Evolutionary conservation across 73 alveolate genomes (phyloP).

Genomic region (Paramecium tetraurelia): DNA sequence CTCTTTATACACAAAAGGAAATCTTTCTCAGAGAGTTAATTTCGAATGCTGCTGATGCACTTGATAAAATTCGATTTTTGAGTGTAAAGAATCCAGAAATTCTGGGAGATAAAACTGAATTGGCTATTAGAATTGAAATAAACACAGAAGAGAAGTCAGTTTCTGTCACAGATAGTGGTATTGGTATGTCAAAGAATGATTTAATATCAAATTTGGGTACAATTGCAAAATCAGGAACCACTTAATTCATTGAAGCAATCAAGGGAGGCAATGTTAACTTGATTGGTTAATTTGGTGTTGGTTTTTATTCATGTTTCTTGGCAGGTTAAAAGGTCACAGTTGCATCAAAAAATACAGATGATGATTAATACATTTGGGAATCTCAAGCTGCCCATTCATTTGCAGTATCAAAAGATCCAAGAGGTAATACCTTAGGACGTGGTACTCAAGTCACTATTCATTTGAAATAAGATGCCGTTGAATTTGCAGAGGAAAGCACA

Average conservation of each 20-base stretch:
- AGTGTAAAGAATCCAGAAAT: constrained; percentile 91
- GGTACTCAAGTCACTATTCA: constrained; percentile 98
- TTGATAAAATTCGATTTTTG: constrained; percentile 96
- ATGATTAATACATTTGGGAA: constrained; percentile 97
- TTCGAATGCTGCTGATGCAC: constrained; percentile 99
- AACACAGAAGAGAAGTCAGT: constrained; percentile 93
- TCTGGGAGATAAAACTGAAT: constrained; percentile 79
- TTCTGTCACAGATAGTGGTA: constrained; percentile 96
- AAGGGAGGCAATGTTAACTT: constrained; percentile 85
- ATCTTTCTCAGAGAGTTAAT: constrained; percentile 97
- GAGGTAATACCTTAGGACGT: constrained; percentile 98
- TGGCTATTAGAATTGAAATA: constrained; percentile 93
- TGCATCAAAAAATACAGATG: constrained; percentile 95
- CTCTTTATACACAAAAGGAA: constrained; percentile 97
- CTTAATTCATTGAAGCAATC: constrained; percentile 98
- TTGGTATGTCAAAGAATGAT: constrained; percentile 99
- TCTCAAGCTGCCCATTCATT: constrained; percentile 98
- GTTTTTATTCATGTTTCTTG: constrained; percentile 98
- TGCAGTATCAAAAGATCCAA: constrained; percentile 95
- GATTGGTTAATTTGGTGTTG: constrained; percentile 99
- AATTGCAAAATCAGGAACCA: constrained; percentile 99
- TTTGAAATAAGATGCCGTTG: constrained; percentile 98
- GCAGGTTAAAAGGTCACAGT: constrained; percentile 98
- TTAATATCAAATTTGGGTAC: constrained; percentile 97
- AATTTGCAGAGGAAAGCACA: constrained; percentile 95